phyloP scores from a whole-genome alignment of 2,329 filamentous ascomycete species.

The Magnaporthales sp. region DNA sequence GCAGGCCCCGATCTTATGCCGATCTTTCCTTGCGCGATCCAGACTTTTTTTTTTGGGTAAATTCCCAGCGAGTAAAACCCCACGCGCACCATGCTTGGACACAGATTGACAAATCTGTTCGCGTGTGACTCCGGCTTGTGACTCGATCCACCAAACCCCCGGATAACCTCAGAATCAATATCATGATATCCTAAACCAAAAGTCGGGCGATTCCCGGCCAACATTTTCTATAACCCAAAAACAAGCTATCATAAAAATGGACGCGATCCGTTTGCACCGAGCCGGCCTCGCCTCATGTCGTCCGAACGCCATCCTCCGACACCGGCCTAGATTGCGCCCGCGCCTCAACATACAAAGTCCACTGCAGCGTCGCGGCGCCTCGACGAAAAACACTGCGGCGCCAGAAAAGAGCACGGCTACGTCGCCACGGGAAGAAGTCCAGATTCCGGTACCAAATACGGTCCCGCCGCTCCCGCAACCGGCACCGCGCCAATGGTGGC shows the following conservation, averaged over 20 bases:
- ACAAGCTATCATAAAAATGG: background rate
- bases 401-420: background rate
- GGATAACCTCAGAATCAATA: background rate
- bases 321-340: background rate
- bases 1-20: background rate
- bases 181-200: background rate
- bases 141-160: background rate
- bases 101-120: background rate
- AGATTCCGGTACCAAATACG: slow-evolving; percentile 34
- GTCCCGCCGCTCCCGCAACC: slow-evolving; percentile 33
- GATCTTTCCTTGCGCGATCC: background rate
- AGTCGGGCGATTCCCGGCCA: background rate
- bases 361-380: background rate
- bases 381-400: background rate
- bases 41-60: background rate
- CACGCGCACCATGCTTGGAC: background rate
- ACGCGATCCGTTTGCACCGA: background rate
- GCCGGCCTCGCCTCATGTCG: background rate
- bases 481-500: slow-evolving; percentile 35
- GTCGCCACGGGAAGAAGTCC: slow-evolving; percentile 15
- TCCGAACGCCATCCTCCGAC: background rate
- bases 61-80: background rate
- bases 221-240: background rate
- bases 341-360: background rate
- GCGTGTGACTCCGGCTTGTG: too few species aligned